phyloP scores from a whole-genome alignment of 2,329 filamentous ascomycete genomes.

The Metarhizium guizhouense region DNA sequence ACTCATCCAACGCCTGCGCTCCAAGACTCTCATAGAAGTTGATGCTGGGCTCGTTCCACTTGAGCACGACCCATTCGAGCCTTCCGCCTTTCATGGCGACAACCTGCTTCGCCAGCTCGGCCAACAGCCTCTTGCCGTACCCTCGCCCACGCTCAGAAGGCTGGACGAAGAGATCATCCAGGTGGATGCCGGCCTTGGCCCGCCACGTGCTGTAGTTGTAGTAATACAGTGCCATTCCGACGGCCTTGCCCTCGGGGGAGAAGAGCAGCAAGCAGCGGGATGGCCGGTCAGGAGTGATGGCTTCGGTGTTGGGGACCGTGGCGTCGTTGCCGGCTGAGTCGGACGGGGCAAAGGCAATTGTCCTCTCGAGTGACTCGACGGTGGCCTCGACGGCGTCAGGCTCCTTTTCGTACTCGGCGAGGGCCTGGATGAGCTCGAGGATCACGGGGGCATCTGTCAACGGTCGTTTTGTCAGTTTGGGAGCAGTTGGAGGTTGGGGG shows the following conservation, averaged over 20 bases:
- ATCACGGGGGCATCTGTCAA: conserved; percentile 69
- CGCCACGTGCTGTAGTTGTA: conserved; percentile 96
- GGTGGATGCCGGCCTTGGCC: conserved; percentile 76
- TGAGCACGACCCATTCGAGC: conserved; percentile 84
- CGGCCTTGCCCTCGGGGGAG: conserved; percentile 37
- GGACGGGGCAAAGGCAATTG: conserved; percentile 66
- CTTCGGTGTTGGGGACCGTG: conserved; percentile 36
- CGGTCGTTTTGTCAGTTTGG: conserved; percentile 1
- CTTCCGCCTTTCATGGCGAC: conserved; percentile 62
- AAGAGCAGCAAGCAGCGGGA: conserved; percentile 68
- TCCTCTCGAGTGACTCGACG: conserved; percentile 58
- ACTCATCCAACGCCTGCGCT: conserved; percentile 57
- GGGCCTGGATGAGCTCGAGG: conserved; percentile 70
- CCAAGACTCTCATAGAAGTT: conserved; percentile 72
- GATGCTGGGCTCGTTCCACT: conserved; percentile 89
- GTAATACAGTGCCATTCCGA: conserved; percentile 84
- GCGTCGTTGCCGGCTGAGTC: conserved; percentile 30
- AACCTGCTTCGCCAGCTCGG: conserved; percentile 71
- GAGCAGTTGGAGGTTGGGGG: neutral
- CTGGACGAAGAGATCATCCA: conserved; percentile 86
- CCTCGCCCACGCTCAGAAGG: conserved; percentile 62
- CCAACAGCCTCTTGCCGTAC: conserved; percentile 69
- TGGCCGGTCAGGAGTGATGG: conserved; percentile 48
- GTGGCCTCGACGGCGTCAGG: conserved; percentile 69
- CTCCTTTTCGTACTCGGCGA: conserved; percentile 82